phyloP scores from a whole-genome alignment of 768 basidiomycete genomes.

The Serendipita indica region DNA sequence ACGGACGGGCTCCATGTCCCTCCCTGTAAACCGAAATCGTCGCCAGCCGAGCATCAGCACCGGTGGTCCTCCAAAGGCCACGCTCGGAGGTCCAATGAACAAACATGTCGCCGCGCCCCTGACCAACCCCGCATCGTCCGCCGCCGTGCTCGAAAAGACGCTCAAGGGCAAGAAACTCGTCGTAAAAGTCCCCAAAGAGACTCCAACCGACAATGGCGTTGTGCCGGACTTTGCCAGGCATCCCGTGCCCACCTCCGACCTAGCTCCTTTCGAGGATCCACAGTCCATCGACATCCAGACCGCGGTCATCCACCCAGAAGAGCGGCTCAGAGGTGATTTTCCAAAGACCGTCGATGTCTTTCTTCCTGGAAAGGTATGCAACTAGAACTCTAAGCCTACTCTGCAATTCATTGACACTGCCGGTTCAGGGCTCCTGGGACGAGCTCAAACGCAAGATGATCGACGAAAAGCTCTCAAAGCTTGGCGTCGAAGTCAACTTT shows the following conservation, averaged over 20 bases:
- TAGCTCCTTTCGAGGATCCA: slow-evolving; percentile 27
- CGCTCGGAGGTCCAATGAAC: slow-evolving; percentile 67
- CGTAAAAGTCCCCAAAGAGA: slow-evolving; percentile 65
- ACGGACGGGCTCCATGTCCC: slow-evolving; percentile 16
- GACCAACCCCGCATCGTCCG: slow-evolving; percentile 19
- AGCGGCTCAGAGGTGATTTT: slow-evolving; percentile 33
- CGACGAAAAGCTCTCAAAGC: slow-evolving; percentile 64
- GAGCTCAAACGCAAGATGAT: slow-evolving; percentile 52
- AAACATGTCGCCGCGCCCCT: slow-evolving; percentile 44
- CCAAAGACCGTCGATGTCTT: slow-evolving; percentile 66
- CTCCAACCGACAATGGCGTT: slow-evolving; percentile 21
- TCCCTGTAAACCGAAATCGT: slow-evolving; percentile 45
- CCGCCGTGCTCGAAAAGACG: slow-evolving; percentile 16
- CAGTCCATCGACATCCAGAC: slow-evolving; percentile 28
- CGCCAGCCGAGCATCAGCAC: slow-evolving; percentile 55
- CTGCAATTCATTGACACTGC: slow-evolving; percentile 14
- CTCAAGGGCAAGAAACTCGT: slow-evolving; percentile 47
- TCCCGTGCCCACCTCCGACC: slow-evolving; percentile 47
- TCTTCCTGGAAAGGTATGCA: slow-evolving; percentile 59
- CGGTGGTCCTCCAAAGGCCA: slow-evolving; percentile 80
- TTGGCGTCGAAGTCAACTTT: slow-evolving; percentile 60
- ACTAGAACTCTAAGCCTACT: slow-evolving; percentile 10
- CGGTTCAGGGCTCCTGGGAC: slow-evolving; percentile 54
- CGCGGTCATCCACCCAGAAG: slow-evolving; percentile 47
- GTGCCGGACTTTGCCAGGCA: slow-evolving; percentile 28